A percentile compares a stretch with the other conserved stretches of the same genome.
Conservation (phyloP, 2,329 filamentous ascomycete species). For the Drechslera avenae region DNA sequence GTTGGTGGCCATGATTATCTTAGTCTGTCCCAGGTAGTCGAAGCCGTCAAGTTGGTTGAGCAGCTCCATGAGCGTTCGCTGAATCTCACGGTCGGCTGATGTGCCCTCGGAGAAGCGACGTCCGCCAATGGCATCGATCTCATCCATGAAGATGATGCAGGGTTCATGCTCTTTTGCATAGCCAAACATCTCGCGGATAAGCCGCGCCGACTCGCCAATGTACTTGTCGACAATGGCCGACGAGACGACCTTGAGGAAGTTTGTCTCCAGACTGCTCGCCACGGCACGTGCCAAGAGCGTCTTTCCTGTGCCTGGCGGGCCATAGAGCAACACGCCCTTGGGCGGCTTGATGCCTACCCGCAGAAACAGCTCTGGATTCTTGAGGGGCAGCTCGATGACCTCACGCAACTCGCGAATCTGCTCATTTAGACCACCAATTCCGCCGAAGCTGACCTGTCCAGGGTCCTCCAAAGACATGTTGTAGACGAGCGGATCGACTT, state of each 20-base stretch:
- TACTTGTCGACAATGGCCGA: conserved; percentile 99
- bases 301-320: conserved; percentile 95
- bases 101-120: conserved; percentile 96
- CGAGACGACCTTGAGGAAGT: conserved; percentile 98
- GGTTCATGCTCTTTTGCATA: conserved; percentile 99
- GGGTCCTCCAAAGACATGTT: conserved; percentile 99
- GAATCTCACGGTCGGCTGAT: conserved; percentile 96
- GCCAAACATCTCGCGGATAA: conserved; percentile 99
- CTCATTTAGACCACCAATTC: conserved; percentile 96
- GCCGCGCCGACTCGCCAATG: conserved; percentile 94
- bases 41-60: conserved; percentile 99
- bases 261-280: conserved; percentile 94
- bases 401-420: conserved; percentile 97
- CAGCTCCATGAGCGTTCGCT: conserved; percentile 97
- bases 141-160: conserved; percentile 99
- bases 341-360: conserved; percentile 98
- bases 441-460: conserved; percentile 95
- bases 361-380: conserved; percentile 97
- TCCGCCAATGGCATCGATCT: conserved; percentile 98
- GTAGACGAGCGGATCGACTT: conserved; percentile 98
- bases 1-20: conserved; percentile 99
- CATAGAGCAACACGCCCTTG: conserved; percentile 95
- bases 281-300: conserved; percentile 92
- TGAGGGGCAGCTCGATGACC: conserved; percentile 95
- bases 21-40: conserved; percentile 98